Evolutionary conservation across 2,329 filamentous ascomycete species (phyloP), one percentile per base, ranked within the genome.

Genomic region (Hysterium pulicare): DNA sequence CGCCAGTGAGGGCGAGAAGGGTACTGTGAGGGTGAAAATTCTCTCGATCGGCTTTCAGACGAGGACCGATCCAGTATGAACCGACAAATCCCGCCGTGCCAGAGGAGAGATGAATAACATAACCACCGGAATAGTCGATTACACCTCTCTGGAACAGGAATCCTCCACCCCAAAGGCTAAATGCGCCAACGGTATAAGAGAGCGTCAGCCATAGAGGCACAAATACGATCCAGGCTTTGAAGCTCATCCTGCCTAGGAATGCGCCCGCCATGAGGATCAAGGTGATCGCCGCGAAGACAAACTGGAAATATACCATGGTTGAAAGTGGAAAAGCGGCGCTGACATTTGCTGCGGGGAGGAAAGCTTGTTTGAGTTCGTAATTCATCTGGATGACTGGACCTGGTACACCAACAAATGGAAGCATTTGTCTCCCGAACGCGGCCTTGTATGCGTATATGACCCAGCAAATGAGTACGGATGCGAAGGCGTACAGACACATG

Each of bases 301-400:
- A 76, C 49, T 77, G 74, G 59, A 76, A 76, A 55, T 77, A 77
- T 0, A 76, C 61, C 74, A 76, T 76, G 2, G 73, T 76, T 4
- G 67, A 62, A 41, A 71, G 58, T 0, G 71, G 71, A 47, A 72
- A 75, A 46, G 67, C 64, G 39, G 71, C 66, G 5, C 48, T 53
- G 16, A 72, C 38, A n/a, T 49, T 61, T 5, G 73, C 68, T 16
- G 68, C 66, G 2, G 72, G 72, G 2, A 76, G 57, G 17, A 47
- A 43, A 1, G 70, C 69, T 53, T 74, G 73, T 11, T 45, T 49
- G 23, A 77, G 65, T 53, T 73, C 62, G 45, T 66, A 62, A 44
- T 67, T 58, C 54, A 75, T 74, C 11, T 62, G 64, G 21, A 76
- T 50, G 5, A 73, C 65, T 4, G 71, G 72, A 33, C 72, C 70